Conservation (phyloP, 495 filamentous ascomycete species). For the Schizothecium vesticola region DNA sequence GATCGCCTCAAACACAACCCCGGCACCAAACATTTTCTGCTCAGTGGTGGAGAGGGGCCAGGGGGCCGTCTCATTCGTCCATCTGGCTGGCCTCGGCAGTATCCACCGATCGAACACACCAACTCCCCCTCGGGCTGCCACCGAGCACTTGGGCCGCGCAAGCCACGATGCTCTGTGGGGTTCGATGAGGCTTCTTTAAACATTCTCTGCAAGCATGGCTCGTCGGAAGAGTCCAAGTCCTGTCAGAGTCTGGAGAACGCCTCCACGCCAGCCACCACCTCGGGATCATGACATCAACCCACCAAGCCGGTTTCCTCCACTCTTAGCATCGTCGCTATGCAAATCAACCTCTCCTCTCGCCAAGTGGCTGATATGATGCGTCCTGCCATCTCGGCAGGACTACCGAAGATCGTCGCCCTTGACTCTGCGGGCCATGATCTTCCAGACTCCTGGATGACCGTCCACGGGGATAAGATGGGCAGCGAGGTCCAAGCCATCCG, state of each 20-base stretch:
- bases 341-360: slow-evolving; percentile 1
- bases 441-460: slow-evolving; percentile 8
- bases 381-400: slow-evolving; percentile 7
- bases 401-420: slow-evolving; percentile 14
- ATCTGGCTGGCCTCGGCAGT: background rate
- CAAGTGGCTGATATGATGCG: slow-evolving; percentile 12
- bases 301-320: background rate
- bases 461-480: background rate
- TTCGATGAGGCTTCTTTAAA: background rate
- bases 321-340: background rate
- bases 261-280: background rate
- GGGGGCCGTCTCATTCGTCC: background rate
- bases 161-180: background rate
- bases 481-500: slow-evolving; percentile 13
- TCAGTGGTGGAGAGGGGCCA: background rate
- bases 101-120: background rate
- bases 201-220: background rate
- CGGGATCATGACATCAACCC: background rate
- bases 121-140: background rate
- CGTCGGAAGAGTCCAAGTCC: background rate
- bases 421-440: slow-evolving; percentile 13
- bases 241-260: background rate
- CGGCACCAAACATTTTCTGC: background rate
- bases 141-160: background rate
- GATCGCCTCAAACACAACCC: slow-evolving; percentile 15